phyloP scores from a whole-genome alignment of 768 basidiomycete genomes.

The Amanita muscaria region DNA sequence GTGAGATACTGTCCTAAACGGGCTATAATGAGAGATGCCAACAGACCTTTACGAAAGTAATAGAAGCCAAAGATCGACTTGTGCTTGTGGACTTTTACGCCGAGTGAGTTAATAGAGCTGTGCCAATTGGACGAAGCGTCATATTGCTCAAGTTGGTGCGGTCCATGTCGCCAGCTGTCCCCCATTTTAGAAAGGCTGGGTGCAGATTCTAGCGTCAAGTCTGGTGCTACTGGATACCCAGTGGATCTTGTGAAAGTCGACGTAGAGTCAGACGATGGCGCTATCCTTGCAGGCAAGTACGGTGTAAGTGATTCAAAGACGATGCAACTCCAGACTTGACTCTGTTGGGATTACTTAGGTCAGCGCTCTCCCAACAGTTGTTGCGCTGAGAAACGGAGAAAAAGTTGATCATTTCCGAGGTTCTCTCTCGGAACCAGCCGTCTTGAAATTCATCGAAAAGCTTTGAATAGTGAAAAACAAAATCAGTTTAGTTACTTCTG shows the following conservation, averaged over 20 bases:
- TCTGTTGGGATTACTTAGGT: conserved; percentile 34
- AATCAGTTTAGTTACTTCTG: not conserved
- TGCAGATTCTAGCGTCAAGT: conserved; percentile 28
- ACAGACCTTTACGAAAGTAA: conserved; percentile 33
- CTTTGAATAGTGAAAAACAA: conserved; percentile 17
- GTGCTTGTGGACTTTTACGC: conserved; percentile 78
- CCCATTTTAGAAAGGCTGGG: conserved; percentile 61
- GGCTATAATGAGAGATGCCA: not conserved
- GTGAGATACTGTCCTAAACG: not conserved
- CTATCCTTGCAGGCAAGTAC: conserved; percentile 40
- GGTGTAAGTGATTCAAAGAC: conserved; percentile 27
- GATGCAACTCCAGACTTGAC: not conserved
- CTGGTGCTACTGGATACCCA: conserved; percentile 41
- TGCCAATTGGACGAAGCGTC: not conserved
- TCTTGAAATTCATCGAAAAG: conserved; percentile 37
- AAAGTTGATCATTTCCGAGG: conserved; percentile 56
- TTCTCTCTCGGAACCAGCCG: conserved; percentile 35
- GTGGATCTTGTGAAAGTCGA: conserved; percentile 71
- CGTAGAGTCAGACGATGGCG: conserved; percentile 45
- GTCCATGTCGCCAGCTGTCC: conserved; percentile 64
- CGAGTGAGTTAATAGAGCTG: conserved; percentile 33
- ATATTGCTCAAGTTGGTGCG: conserved; percentile 54
- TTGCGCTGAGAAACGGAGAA: conserved; percentile 64
- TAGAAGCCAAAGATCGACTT: conserved; percentile 36
- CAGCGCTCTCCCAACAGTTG: conserved; percentile 68